These are phyloP conservation scores for Penicillium sp. DNA, from an alignment of 2,329 filamentous ascomycete genomes.

Conservation along the genomic window DNA sequence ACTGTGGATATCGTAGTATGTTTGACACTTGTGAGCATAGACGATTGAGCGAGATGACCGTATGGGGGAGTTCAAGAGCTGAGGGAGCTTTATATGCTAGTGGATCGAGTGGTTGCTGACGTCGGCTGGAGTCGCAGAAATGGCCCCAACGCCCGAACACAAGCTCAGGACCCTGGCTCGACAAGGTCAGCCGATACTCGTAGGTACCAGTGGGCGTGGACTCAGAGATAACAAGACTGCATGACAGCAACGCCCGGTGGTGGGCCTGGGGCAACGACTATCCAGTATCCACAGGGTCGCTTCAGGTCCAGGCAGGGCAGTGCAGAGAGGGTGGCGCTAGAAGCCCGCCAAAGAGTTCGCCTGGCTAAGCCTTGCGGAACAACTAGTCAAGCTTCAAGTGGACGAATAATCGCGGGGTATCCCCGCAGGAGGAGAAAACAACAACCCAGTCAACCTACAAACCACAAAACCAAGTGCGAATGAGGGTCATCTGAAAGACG, in stretches of 20 bases:
- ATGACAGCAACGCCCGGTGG: background rate
- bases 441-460: background rate
- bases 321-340: background rate
- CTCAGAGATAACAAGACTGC: background rate
- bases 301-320: background rate
- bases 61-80: background rate
- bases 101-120: background rate
- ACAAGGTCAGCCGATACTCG: background rate
- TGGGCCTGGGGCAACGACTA: background rate
- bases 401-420: background rate
- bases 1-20: background rate
- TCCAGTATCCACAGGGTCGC: background rate
- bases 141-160: background rate
- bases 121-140: background rate
- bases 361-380: conserved; percentile 13
- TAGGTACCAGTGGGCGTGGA: background rate
- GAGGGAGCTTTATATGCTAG: background rate
- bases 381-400: conserved; percentile 2
- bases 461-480: background rate
- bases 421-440: background rate
- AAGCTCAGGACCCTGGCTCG: background rate
- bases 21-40: background rate
- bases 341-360: conserved; percentile 1
- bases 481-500: background rate
- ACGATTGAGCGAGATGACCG: background rate